These are phyloP conservation scores for Debaryomycetaceae sp. DNA, from an alignment of 1,139 yeast genomes.

Conservation along the genomic window DNA sequence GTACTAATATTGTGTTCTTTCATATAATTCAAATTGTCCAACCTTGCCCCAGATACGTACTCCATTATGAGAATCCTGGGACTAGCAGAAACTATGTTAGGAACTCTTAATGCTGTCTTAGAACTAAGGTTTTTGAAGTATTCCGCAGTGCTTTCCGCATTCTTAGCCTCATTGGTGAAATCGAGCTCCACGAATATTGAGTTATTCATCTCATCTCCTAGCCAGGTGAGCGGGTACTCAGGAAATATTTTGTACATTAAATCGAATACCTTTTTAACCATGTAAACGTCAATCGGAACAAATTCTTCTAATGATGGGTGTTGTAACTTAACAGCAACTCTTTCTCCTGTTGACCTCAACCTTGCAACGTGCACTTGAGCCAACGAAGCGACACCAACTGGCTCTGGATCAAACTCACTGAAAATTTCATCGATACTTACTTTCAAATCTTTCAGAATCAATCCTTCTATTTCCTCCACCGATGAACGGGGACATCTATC, in stretches of 20 bases:
- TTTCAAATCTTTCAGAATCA: constrained; percentile 70
- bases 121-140: constrained; percentile 58
- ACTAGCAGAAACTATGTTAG: constrained; percentile 64
- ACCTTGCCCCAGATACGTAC: constrained; percentile 73
- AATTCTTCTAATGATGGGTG: constrained; percentile 87
- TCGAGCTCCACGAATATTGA: constrained; percentile 88
- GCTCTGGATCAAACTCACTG: constrained; percentile 61
- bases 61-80: constrained; percentile 85
- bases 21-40: constrained; percentile 71
- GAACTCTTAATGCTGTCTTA: constrained; percentile 76
- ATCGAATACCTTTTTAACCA: constrained; percentile 74
- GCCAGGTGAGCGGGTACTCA: constrained; percentile 89
- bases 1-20: constrained; percentile 63
- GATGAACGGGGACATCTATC: constrained; percentile 86
- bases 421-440: constrained; percentile 63
- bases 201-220: constrained; percentile 83
- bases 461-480: constrained; percentile 57
- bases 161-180: constrained; percentile 80
- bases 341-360: constrained; percentile 56
- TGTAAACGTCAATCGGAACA: constrained; percentile 82
- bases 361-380: constrained; percentile 92
- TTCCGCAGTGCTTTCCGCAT: constrained; percentile 64
- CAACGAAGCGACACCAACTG: constrained; percentile 92
- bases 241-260: constrained; percentile 81
- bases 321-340: constrained; percentile 91